Evolutionary conservation across 257 asterid species (phyloP).

Genomic region (Solanum paucissectum): DNA sequence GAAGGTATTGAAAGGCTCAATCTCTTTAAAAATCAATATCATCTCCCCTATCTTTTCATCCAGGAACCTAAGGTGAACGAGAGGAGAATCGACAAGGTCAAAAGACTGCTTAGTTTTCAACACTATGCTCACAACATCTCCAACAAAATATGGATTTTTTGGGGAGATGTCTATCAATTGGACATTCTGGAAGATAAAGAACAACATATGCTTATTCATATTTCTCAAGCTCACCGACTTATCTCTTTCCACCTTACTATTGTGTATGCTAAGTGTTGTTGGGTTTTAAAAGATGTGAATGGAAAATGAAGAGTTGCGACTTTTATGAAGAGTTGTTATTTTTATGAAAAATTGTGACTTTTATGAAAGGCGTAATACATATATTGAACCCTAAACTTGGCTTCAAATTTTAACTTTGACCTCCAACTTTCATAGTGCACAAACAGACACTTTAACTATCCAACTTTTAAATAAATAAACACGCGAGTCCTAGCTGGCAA

Average conservation of each 20-base stretch:
- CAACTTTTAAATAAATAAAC: too few relatives aligned
- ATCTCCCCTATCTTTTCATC: background rate
- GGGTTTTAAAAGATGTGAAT: too few relatives aligned
- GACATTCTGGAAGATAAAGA: background rate
- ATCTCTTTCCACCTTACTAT: background rate
- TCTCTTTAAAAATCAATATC: background rate
- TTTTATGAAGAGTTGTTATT: too few relatives aligned
- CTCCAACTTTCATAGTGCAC: too few relatives aligned
- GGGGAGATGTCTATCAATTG: background rate
- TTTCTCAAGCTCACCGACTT: background rate
- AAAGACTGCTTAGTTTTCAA: background rate
- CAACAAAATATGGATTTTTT: background rate
- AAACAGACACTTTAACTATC: too few relatives aligned
- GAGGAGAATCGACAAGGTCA: background rate
- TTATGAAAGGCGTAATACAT: too few relatives aligned
- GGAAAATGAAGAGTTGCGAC: too few relatives aligned
- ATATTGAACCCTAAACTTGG: too few relatives aligned
- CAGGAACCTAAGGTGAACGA: background rate
- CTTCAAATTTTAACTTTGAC: too few relatives aligned
- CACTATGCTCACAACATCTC: background rate
- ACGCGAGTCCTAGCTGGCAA: too few relatives aligned
- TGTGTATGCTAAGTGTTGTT: background rate
- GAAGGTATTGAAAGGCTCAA: background rate
- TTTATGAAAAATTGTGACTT: too few relatives aligned
- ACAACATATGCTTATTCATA: background rate